phyloP scores from a whole-genome alignment of 2,329 filamentous ascomycete genomes.

The Gaeumannomyces tritici region DNA sequence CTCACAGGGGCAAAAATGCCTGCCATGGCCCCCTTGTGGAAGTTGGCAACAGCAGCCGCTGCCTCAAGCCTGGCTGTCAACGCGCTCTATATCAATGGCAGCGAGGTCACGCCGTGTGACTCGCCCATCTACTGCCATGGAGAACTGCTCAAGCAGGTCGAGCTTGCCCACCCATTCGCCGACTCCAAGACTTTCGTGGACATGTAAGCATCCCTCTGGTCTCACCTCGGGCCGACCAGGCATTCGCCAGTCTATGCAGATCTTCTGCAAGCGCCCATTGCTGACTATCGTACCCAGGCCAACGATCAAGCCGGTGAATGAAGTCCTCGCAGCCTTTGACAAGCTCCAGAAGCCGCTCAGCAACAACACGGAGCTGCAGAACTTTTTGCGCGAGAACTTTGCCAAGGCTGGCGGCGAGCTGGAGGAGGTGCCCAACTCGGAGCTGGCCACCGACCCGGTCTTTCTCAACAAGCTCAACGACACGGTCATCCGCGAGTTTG shows the following conservation, averaged over 20 bases:
- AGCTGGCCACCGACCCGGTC: constrained; percentile 44
- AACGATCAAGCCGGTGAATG: constrained; percentile 45
- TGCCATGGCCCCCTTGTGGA: constrained; percentile 2
- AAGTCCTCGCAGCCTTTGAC: constrained; percentile 52
- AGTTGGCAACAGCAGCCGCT: constrained; percentile 17
- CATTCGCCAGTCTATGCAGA: neutral
- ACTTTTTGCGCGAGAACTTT: constrained; percentile 55
- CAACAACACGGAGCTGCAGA: constrained; percentile 53
- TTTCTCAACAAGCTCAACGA: constrained; percentile 51
- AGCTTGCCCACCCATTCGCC: constrained; percentile 52
- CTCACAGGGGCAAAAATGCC: neutral
- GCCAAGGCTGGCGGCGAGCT: constrained; percentile 55
- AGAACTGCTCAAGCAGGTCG: constrained; percentile 50
- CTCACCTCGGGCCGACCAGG: neutral
- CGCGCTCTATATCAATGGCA: constrained; percentile 50
- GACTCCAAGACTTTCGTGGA: constrained; percentile 67
- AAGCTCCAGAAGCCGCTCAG: constrained; percentile 48
- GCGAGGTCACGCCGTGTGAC: constrained; percentile 53
- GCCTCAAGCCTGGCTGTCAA: constrained; percentile 17
- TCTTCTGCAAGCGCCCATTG: neutral
- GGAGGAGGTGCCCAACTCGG: constrained; percentile 36
- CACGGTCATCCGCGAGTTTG: constrained; percentile 49
- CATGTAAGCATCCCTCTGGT: constrained; percentile 36
- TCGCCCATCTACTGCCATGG: constrained; percentile 60
- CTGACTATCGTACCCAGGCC: constrained; percentile 31